A percentile compares a stretch with the other conserved stretches of the same genome.
Conservation (phyloP, 2,329 filamentous ascomycete species). For the Pseudogymnoascus sp. region DNA sequence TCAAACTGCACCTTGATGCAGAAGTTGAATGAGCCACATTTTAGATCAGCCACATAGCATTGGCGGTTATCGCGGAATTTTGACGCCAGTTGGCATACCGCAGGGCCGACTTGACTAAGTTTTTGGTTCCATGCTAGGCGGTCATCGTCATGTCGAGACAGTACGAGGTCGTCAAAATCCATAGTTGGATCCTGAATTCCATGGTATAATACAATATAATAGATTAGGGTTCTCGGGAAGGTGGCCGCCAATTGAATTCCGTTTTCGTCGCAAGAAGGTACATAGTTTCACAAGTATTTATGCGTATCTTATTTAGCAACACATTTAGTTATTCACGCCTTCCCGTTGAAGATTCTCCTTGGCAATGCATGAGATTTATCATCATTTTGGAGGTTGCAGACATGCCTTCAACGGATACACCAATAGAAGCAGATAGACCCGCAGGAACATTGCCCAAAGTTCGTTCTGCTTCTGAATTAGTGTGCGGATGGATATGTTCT, state of each 20-base stretch:
- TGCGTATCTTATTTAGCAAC: neutral
- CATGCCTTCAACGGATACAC: too few species aligned
- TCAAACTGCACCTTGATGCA: constrained; percentile 15
- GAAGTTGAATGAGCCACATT: constrained; percentile 17
- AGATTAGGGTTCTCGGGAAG: neutral
- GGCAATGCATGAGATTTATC: too few species aligned
- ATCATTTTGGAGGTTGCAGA: too few species aligned
- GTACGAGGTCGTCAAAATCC: neutral
- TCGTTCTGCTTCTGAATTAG: too few species aligned
- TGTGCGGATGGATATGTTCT: too few species aligned
- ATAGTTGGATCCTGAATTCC: neutral
- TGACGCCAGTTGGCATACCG: constrained; percentile 12
- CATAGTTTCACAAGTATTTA: neutral
- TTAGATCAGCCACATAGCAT: constrained; percentile 15
- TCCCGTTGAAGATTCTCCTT: too few species aligned
- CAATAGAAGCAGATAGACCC: too few species aligned
- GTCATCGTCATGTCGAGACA: neutral
- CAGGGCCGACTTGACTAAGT: neutral
- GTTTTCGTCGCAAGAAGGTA: neutral
- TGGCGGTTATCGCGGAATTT: constrained; percentile 15
- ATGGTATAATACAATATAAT: neutral
- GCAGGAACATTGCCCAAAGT: too few species aligned
- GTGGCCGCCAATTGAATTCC: neutral
- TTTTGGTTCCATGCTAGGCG: neutral
- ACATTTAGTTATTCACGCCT: too few species aligned